Base-by-base conservation (phyloP, 768 basidiomycete species). In the Mycena kentingensis region DNA sequence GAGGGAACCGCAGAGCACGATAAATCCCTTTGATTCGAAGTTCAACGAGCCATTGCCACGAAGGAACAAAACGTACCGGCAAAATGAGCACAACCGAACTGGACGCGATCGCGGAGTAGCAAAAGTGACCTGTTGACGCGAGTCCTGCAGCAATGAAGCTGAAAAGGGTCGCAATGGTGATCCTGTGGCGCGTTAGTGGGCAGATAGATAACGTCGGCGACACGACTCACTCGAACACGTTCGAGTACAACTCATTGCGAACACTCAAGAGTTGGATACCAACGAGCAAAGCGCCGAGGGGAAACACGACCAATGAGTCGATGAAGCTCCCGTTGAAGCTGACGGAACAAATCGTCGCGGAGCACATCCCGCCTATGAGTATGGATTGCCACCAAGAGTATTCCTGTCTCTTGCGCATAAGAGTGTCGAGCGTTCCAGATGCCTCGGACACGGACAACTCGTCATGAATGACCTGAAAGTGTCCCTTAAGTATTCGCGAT, bases 131-230 rank as follows among this genome's bases (percentile, higher is more conserved):
- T 1, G 86, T 82, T 13, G 82, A 76, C 0, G 88, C 85, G 36
- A 93, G 71, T 2, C 84, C 88, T 25, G 88, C 90, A 7, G 90
- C 77, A 36, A 91, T 50, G 69, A 94, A 93, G 48, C 89, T 89
- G 67, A 89, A 78, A 22, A 93, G 71, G 3, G 84, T 87, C 4
- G 92, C 85, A 44, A 92, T 79, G 12, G 87, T 88, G 54, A 93
- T 90, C 60, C 85, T 87, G 64, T 11, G 36, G 29, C 43, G 10
- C 29, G 16, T 57, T 21, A 64, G n/a, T 19, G 4, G 5, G 3
- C 8, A 42, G 15, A 10, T 37, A 13, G 1, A 12, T 57, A 22
- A 26, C 24, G 37, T 16, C 18, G 22, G 16, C 8, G 12, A 29
- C 11, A 32, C 27, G 4, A 70, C 80, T 27, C 36, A 82, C 81